Base-by-base conservation (phyloP, 495 filamentous ascomycete species). In the Aspergillus egyptiacus region DNA sequence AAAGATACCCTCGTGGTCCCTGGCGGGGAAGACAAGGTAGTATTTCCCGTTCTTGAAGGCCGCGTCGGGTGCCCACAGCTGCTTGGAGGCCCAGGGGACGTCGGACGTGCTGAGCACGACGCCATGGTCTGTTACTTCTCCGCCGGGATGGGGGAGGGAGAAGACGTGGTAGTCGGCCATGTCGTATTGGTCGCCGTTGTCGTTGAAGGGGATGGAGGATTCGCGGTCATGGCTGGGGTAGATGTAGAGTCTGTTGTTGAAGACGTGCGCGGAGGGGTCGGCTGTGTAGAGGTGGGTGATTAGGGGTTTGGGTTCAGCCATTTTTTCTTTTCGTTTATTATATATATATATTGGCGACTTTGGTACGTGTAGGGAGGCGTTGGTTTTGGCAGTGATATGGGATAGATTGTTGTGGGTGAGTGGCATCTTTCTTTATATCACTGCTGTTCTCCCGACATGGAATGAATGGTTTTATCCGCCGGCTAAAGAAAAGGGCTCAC, bases 121-220 rank as follows among this genome's bases (percentile, higher is more conserved):
- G 13, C 64, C 66, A 46, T 70, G 75, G 39, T 77, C 68, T 24
- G 66, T 70, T 9, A 65, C 67, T 46, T 66, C 65, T 14, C 67
- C 56, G 38, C 63, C 52, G 32, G 68, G 43, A 14, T 60, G 61
- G 27, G 64, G 54, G 51, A 73, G 68, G 1, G 73, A 76, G 58
- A 75, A 72, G 48, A 76, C 75, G 51, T 78, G 71, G 54, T 77
- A 69, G 53, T 73, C 72, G 10, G 61, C 67, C 85, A 89, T 89
- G 70, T 83, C 85, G 64, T 87, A 89, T 64, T 89, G 85, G 69
- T 87, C 84, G 64, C 85, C 85, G 73, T 85, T 85, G 73, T 89
- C 84, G 72, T 87, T 86, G 56, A 83, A 84, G 39, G 65, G 54
- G 41, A 74, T 64, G 25, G 63, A 62, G 15, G 71, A 73, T 38